These are phyloP conservation scores for Gaeumannomyces sp. DNA, from an alignment of 2,329 filamentous ascomycete species.

Conservation along the genomic window DNA sequence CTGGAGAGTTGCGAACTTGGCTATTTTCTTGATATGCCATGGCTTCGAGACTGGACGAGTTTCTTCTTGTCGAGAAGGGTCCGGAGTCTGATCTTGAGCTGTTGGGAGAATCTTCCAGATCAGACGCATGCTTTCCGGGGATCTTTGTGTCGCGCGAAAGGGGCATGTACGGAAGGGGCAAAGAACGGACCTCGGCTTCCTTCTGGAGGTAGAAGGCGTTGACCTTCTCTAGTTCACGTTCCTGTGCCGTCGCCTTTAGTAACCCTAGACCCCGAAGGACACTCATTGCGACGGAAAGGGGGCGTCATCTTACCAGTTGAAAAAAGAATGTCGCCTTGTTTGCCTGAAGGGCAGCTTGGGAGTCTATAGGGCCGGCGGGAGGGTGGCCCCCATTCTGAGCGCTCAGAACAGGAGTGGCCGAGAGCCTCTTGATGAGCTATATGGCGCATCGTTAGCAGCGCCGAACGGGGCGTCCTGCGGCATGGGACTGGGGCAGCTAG, in stretches of 20 bases:
- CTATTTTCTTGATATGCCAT: conserved; percentile 75
- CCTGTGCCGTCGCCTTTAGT: conserved; percentile 51
- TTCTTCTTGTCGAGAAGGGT: conserved; percentile 94
- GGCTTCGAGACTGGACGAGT: conserved; percentile 72
- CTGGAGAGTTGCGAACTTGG: conserved; percentile 89
- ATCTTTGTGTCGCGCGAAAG: conserved; percentile 2
- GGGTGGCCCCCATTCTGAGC: conserved; percentile 62
- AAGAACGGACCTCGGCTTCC: conserved; percentile 75
- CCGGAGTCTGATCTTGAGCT: conserved; percentile 90
- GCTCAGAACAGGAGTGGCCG: conserved; percentile 77
- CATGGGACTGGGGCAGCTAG: not conserved
- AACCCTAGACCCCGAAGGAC: conserved; percentile 18
- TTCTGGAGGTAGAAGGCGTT: conserved; percentile 98
- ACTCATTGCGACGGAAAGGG: conserved; percentile 12
- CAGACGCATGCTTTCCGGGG: conserved; percentile 11
- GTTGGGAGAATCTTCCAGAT: conserved; percentile 1
- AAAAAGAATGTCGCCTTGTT: conserved; percentile 99
- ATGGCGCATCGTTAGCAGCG: conserved; percentile 24
- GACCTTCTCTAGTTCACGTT: conserved; percentile 96
- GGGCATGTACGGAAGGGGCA: not conserved
- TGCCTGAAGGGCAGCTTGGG: conserved; percentile 85
- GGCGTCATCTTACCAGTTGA: conserved; percentile 62
- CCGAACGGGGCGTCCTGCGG: not conserved
- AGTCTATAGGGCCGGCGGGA: conserved; percentile 50
- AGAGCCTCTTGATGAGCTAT: conserved; percentile 97